phyloP scores from a whole-genome alignment of 495 filamentous ascomycete genomes.

The Thozetella sp. region DNA sequence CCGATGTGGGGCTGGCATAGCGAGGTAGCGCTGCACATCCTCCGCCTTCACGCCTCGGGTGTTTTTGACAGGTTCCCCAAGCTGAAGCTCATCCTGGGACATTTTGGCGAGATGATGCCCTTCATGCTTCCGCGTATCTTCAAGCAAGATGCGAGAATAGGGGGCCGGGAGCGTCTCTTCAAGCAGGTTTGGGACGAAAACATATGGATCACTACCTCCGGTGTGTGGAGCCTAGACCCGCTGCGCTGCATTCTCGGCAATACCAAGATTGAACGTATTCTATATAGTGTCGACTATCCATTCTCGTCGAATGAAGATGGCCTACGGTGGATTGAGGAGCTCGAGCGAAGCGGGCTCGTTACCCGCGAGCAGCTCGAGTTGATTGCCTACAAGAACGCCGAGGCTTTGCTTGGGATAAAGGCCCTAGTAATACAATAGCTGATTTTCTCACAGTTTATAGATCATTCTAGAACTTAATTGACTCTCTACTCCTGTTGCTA shows the following conservation, averaged over 20 bases:
- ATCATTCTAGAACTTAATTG: too few relatives aligned
- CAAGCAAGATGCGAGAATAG: slow-evolving; percentile 49
- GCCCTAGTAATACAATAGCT: background rate
- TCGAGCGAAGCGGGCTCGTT: slow-evolving; percentile 54
- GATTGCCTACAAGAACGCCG: slow-evolving; percentile 60
- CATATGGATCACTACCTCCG: slow-evolving; percentile 66
- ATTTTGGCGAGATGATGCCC: slow-evolving; percentile 66
- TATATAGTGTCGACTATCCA: slow-evolving; percentile 65
- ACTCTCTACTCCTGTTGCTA: too few relatives aligned
- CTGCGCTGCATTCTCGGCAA: slow-evolving; percentile 51
- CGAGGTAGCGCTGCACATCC: slow-evolving; percentile 42
- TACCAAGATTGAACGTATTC: slow-evolving; percentile 48
- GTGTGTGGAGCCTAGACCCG: slow-evolving; percentile 59
- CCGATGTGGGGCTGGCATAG: slow-evolving; percentile 46
- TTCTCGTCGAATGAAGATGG: slow-evolving; percentile 48
- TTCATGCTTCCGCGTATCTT: slow-evolving; percentile 64
- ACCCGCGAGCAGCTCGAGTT: slow-evolving; percentile 48
- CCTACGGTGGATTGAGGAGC: slow-evolving; percentile 44
- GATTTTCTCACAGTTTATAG: too few relatives aligned
- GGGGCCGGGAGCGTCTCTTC: slow-evolving; percentile 52
- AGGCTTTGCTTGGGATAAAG: slow-evolving; percentile 41
- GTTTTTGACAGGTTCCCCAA: slow-evolving; percentile 54
- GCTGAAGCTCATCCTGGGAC: slow-evolving; percentile 64
- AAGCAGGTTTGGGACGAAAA: slow-evolving; percentile 62
- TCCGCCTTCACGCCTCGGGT: slow-evolving; percentile 29